Evolutionary conservation across 2,329 filamentous ascomycete genomes (phyloP), one percentile per base, ranked within the genome.

Genomic region (Penicillium sp.): DNA sequence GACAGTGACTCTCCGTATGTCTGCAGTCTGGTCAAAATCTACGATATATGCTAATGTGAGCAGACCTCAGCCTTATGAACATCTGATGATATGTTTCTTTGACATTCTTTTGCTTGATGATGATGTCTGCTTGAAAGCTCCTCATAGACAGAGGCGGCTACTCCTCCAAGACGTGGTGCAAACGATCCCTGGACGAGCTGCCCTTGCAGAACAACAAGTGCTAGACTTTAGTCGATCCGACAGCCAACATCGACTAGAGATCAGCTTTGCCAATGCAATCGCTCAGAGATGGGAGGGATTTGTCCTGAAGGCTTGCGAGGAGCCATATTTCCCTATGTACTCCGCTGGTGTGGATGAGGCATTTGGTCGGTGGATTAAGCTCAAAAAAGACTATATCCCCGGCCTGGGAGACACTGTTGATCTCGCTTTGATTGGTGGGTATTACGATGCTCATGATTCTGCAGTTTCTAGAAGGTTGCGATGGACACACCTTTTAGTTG

Each of bases 381-480:
- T 95, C 37, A 95, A 95, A 68, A 89, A 89, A 61, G 88, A 93
- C 62, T 95, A 95, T 60, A 80, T 95, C 32, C 77, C 79, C 24
- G 82, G 82, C 2, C 81, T 92, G 64, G 89, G 89, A 0, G 90
- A 95, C 52, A 82, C 89, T 27, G 87, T 87, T 8, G 91, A 95
- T 66, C 88, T 95, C 63, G 84, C 87, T 1, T 78, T 92, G 1
- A 74, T 95, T 3, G 90, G 88, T 0, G 90, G 82, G 5, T 81
- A 82, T 15, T 90, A 86, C 58, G 81, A 89, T 56, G 72, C 85
- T 3, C 73, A 77, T 43, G 80, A 82, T 53, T 86, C 84, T 6
- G 76, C 75, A 40, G 73, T 76, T 6, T 68, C 73, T 2, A 72
- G 74, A 5, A 75, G 77, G 15, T 62, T 88, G 38, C 78, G 79